Percentiles rank a stretch among this genome's conserved stretches.
Conservation (phyloP, 805 yeast species). For the Lachancea nothofagi region DNA sequence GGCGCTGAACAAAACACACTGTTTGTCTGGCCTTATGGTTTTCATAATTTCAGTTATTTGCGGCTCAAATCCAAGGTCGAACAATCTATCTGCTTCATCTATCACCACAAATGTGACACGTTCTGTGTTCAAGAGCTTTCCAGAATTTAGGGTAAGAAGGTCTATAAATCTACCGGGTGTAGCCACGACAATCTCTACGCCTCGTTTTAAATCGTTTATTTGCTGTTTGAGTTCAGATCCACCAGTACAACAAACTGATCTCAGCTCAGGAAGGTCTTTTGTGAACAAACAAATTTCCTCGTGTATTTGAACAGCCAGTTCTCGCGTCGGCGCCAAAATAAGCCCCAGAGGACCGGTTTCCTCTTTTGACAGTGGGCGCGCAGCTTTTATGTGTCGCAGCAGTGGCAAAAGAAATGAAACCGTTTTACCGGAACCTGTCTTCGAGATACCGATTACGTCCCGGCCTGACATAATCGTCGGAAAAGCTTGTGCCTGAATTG, state of each 20-base stretch:
- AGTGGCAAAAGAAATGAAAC: slow-evolving; percentile 81
- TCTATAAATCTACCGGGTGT: slow-evolving; percentile 96
- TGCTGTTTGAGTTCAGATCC: slow-evolving; percentile 81
- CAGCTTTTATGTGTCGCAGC: slow-evolving; percentile 77
- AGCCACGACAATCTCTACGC: slow-evolving; percentile 77
- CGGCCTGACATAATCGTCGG: slow-evolving; percentile 88
- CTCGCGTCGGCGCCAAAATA: slow-evolving; percentile 87
- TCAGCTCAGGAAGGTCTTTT: slow-evolving; percentile 31
- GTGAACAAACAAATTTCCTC: slow-evolving; percentile 60
- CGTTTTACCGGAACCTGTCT: slow-evolving; percentile 96
- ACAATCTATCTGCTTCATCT: slow-evolving; percentile 96
- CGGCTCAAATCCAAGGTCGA: slow-evolving; percentile 96
- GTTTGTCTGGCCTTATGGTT: slow-evolving; percentile 78
- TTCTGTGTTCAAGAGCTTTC: slow-evolving; percentile 58
- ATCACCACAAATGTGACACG: slow-evolving; percentile 77
- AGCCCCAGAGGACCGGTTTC: slow-evolving; percentile 76
- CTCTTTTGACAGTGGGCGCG: slow-evolving; percentile 40
- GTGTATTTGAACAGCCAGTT: slow-evolving; percentile 77
- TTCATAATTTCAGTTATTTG: slow-evolving; percentile 78
- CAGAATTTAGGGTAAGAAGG: slow-evolving; percentile 73
- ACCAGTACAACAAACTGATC: slow-evolving; percentile 81
- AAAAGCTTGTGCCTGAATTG: slow-evolving; percentile 86
- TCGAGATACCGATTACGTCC: slow-evolving; percentile 90
- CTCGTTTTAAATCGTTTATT: slow-evolving; percentile 71
- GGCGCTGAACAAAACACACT: slow-evolving; percentile 88